Conservation (phyloP, 495 filamentous ascomycete genomes). For the Apiosordaria backusii region DNA sequence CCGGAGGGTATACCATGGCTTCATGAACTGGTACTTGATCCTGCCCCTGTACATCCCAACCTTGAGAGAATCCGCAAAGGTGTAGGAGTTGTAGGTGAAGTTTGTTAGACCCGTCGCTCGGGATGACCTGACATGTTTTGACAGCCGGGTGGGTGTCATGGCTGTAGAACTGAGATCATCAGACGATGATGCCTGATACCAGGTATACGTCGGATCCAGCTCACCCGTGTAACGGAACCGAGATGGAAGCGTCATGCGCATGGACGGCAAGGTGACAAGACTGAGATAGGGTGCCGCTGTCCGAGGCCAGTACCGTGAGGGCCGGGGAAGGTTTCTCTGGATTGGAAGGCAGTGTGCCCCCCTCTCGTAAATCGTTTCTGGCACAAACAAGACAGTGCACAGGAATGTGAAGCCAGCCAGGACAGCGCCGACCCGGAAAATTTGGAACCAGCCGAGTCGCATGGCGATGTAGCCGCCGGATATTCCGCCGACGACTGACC, state of each 20-base stretch:
- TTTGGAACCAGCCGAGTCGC: slow-evolving; percentile 40
- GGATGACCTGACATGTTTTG: slow-evolving; percentile 14
- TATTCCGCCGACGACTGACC: slow-evolving; percentile 47
- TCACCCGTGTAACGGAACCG: slow-evolving; percentile 19
- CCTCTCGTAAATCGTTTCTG: slow-evolving; percentile 53
- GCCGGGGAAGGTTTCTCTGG: slow-evolving; percentile 19
- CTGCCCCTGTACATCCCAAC: slow-evolving; percentile 22
- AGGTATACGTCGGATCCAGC: slow-evolving; percentile 12
- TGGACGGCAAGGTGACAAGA: slow-evolving; percentile 23
- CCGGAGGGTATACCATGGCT: slow-evolving; percentile 28
- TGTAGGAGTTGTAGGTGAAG: slow-evolving; percentile 18
- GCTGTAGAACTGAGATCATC: slow-evolving; percentile 11
- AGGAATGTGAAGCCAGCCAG: slow-evolving; percentile 26
- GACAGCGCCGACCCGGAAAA: slow-evolving; percentile 46
- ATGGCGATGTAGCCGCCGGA: slow-evolving; percentile 48
- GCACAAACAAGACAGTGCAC: slow-evolving; percentile 47
- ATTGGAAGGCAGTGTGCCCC: slow-evolving; percentile 17
- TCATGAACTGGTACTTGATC: slow-evolving; percentile 21
- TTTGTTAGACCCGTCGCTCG: neutral
- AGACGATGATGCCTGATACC: slow-evolving; percentile 22
- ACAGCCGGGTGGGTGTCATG: neutral
- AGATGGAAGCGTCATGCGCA: slow-evolving; percentile 28
- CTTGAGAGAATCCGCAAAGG: slow-evolving; percentile 21
- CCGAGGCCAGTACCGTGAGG: slow-evolving; percentile 15
- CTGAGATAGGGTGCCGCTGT: slow-evolving; percentile 23